phyloP scores from a whole-genome alignment of 2,329 filamentous ascomycete species.

The Ascochyta pisi region DNA sequence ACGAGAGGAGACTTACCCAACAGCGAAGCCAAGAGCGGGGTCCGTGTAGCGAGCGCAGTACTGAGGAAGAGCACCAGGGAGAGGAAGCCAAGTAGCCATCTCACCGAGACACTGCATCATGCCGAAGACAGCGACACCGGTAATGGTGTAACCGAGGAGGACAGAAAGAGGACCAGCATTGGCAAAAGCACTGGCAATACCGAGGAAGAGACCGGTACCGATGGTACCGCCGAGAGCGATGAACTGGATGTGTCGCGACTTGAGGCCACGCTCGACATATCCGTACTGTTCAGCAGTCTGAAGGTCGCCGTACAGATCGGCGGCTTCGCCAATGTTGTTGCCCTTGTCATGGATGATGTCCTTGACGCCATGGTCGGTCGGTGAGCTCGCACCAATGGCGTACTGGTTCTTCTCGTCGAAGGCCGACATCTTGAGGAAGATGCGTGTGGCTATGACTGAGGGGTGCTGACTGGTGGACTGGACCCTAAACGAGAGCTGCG shows the following conservation, averaged over 20 bases:
- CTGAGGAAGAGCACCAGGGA: slow-evolving; percentile 48
- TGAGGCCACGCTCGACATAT: slow-evolving; percentile 59
- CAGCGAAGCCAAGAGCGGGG: slow-evolving; percentile 47
- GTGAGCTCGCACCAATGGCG: slow-evolving; percentile 20
- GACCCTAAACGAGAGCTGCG: slow-evolving; percentile 9
- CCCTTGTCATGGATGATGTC: slow-evolving; percentile 36
- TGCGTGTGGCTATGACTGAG: background rate
- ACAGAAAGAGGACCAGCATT: slow-evolving; percentile 45
- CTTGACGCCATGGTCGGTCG: slow-evolving; percentile 31
- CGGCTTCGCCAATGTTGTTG: slow-evolving; percentile 53
- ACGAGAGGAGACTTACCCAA: slow-evolving; percentile 5
- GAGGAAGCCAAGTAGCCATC: slow-evolving; percentile 52
- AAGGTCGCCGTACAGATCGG: slow-evolving; percentile 60
- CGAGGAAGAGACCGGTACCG: slow-evolving; percentile 46
- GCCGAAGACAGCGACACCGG: slow-evolving; percentile 43
- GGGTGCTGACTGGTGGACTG: slow-evolving; percentile 6
- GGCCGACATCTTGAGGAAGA: slow-evolving; percentile 30
- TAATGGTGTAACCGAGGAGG: slow-evolving; percentile 47
- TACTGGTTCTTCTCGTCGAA: slow-evolving; percentile 39
- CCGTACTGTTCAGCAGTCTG: slow-evolving; percentile 59
- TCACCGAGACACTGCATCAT: slow-evolving; percentile 55
- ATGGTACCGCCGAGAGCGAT: slow-evolving; percentile 67
- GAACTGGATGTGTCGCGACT: slow-evolving; percentile 64
- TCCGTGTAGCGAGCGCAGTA: slow-evolving; percentile 55
- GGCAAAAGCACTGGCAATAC: slow-evolving; percentile 44